These are phyloP conservation scores for Tulasnella sp. DNA, from an alignment of 768 basidiomycete genomes.

Conservation along the genomic window DNA sequence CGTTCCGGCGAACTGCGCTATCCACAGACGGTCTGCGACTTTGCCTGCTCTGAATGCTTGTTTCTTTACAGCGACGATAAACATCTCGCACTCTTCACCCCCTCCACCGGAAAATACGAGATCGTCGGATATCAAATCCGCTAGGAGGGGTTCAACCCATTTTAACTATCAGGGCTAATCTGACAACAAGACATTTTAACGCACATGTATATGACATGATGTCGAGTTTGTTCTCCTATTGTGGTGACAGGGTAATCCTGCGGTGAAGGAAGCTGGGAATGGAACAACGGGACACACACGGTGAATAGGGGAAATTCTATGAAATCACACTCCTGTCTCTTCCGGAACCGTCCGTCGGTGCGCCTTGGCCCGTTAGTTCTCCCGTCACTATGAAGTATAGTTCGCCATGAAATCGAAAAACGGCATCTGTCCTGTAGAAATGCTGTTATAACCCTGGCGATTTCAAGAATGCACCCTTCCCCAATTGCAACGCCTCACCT, in stretches of 20 bases:
- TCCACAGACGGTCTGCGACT: background rate
- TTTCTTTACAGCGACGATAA: background rate
- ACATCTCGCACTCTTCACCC: background rate
- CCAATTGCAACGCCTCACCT: background rate
- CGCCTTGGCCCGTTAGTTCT: too few species aligned
- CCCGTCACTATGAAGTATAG: too few species aligned
- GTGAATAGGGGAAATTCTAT: background rate
- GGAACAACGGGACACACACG: background rate
- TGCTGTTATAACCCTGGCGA: background rate
- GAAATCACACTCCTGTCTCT: background rate
- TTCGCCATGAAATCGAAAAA: too few species aligned
- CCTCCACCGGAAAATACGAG: background rate
- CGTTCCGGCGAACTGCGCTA: background rate
- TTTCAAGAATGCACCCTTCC: background rate
- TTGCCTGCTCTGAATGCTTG: slow-evolving; percentile 20
- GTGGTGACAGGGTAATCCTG: background rate
- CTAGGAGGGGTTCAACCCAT: background rate
- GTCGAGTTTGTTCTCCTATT: background rate
- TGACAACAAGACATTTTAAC: background rate
- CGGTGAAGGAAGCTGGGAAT: background rate
- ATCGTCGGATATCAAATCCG: background rate
- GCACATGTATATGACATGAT: background rate
- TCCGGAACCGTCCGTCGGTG: too few species aligned
- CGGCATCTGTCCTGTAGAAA: too few species aligned
- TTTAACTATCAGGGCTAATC: too few species aligned